Evolutionary conservation across 2,329 filamentous ascomycete species (phyloP), one percentile per base, ranked within the genome.

Genomic region (Pestalotiopsis sp.): DNA sequence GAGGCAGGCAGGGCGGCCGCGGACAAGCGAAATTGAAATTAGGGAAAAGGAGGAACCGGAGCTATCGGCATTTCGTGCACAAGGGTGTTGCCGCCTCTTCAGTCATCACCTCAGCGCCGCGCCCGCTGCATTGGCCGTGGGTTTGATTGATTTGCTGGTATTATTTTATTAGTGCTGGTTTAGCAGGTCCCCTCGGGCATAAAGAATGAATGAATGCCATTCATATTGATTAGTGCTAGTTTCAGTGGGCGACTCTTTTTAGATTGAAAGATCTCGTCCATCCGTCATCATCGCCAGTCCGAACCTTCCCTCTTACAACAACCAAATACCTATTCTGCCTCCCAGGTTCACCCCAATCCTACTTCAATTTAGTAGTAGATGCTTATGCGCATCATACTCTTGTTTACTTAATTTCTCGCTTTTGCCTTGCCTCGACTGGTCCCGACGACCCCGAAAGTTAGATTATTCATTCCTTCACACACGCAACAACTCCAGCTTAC

Each of bases 21-120:
- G 61, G 61, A 31, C 61, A 64, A 64, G 61, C 61, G 61, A 64
- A 64, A 64, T 64, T 36, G 61, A 64, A 64, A 64, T 64, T 14
- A 52, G 61, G 14, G 13, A 41, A 49, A 64, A 63, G 38, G 64
- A 49, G 56, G 67, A 66, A 68, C 38, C 59, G 59, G 59, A 62
- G 59, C 59, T 62, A 62, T 62, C 59, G 59, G 59, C 59, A 62
- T 62, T 39, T 59, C 23, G 27, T 59, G 23, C 14, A 59, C 31
- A 36, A 62, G 59, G n/a, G 27, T 36, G 17, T 59, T 31, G 59
- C 59, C 36, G 25, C n/a, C 59, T 36, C 20, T 59, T 36, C 57
- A n/a, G 25, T 14, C 56, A 59, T 13, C 14, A 13, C 12, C 17
- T 38, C 59, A 62, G 59, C 59, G n/a, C 9, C 23, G 7, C n/a